Conservation (phyloP, 2,329 filamentous ascomycete species). For the Dendrostoma leiphaemia region DNA sequence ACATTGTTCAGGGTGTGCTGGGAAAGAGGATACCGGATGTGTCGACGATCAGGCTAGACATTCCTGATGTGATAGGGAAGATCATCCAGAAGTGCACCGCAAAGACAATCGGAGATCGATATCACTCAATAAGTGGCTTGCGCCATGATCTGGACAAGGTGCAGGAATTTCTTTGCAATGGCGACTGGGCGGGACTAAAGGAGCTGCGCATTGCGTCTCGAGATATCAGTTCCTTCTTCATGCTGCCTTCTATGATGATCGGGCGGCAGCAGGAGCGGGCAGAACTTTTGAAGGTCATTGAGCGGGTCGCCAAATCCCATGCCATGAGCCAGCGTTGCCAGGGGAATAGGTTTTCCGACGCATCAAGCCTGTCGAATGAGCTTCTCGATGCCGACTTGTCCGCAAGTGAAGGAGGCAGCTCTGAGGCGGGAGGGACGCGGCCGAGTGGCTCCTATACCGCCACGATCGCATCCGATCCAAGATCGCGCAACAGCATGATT, state of each 20-base stretch:
- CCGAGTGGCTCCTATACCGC: slow-evolving; percentile 50
- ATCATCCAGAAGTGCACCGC: slow-evolving; percentile 92
- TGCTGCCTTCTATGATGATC: slow-evolving; percentile 77
- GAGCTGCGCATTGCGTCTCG: slow-evolving; percentile 76
- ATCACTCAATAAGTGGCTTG: slow-evolving; percentile 84
- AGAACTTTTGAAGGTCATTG: slow-evolving; percentile 70
- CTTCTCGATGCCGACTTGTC: slow-evolving; percentile 50
- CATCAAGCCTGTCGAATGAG: slow-evolving; percentile 53
- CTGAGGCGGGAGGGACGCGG: slow-evolving; percentile 49
- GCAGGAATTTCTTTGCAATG: slow-evolving; percentile 71
- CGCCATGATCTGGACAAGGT: slow-evolving; percentile 77
- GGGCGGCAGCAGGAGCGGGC: slow-evolving; percentile 73
- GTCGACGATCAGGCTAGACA: slow-evolving; percentile 73
- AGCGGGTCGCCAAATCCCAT: slow-evolving; percentile 70
- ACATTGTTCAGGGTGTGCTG: slow-evolving; percentile 88
- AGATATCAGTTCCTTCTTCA: slow-evolving; percentile 90
- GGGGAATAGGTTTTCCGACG: slow-evolving; percentile 49
- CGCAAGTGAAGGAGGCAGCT: slow-evolving; percentile 57
- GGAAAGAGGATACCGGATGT: slow-evolving; percentile 75
- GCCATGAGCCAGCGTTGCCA: slow-evolving; percentile 41
- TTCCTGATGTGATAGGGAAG: slow-evolving; percentile 77
- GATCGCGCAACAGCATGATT: slow-evolving; percentile 36
- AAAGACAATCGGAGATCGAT: slow-evolving; percentile 82
- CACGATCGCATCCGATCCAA: slow-evolving; percentile 41
- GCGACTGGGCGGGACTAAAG: slow-evolving; percentile 68